Percentiles rank a stretch among this genome's conserved stretches.
phyloP scores from a whole-genome alignment of 495 filamentous ascomycete genomes.

The Tuber umbilicatum region DNA sequence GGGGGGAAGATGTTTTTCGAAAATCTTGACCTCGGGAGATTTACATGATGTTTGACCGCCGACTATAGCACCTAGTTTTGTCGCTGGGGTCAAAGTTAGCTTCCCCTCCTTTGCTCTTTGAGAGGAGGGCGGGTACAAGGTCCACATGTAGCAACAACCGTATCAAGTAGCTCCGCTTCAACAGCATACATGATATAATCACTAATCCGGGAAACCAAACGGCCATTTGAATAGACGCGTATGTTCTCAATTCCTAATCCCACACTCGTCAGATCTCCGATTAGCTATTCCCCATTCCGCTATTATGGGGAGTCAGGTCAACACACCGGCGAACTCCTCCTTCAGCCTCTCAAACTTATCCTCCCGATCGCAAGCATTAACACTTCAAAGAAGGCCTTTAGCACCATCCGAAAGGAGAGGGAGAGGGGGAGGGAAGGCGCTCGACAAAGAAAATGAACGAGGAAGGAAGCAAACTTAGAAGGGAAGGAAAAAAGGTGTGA shows the following conservation, averaged over 20 bases:
- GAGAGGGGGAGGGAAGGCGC: neutral
- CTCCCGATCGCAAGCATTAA: constrained; percentile 87
- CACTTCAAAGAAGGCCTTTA: constrained; percentile 49
- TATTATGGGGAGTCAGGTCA: constrained; percentile 44
- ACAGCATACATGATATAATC: constrained; percentile 98
- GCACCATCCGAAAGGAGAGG: neutral
- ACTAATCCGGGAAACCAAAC: constrained; percentile 86
- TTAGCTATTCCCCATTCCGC: constrained; percentile 5
- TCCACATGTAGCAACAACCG: constrained; percentile 75
- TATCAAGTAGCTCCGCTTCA: constrained; percentile 81
- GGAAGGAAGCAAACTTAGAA: constrained; percentile 12
- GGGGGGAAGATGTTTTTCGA: constrained; percentile 75
- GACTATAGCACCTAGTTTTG: constrained; percentile 86
- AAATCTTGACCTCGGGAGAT: constrained; percentile 88
- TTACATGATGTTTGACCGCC: constrained; percentile 98
- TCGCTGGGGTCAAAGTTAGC: constrained; percentile 54
- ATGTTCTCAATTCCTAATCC: constrained; percentile 51
- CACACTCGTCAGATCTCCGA: constrained; percentile 43
- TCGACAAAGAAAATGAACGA: neutral
- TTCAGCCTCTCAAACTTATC: constrained; percentile 72
- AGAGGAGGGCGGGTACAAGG: constrained; percentile 61
- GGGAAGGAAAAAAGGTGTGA: constrained; percentile 34
- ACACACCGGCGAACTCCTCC: constrained; percentile 67
- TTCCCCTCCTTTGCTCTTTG: neutral
- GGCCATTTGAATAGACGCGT: constrained; percentile 79